Base-by-base conservation (phyloP, 306 rosid genomes). In the Casuarina equisetifolia region DNA sequence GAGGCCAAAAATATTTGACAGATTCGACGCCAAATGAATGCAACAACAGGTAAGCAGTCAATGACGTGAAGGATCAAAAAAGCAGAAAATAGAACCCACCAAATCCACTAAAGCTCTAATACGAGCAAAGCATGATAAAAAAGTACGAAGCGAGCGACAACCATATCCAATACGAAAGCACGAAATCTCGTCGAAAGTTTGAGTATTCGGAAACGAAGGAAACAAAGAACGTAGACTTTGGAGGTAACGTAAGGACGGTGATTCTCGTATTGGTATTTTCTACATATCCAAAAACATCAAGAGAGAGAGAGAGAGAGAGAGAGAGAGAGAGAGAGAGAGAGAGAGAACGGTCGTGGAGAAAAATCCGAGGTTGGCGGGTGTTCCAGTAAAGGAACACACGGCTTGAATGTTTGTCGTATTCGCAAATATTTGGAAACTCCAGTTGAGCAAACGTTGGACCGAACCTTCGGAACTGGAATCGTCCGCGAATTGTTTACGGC, bases 361-460 rank as follows among this genome's bases (percentile, higher is more conserved):
- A 82, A 43, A n/a, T 74, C 89, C 91, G 96, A 89, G 38, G 81
- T 74, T 86, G 90, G 87, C 90, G 97, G 92, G 40, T 63, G 81
- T 87, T 76, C 88, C 85, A 79, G 72, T 42, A 72, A 80, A 55
- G 36, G 35, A 87, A 87, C 72, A 78, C 10, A 36, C 73, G 84
- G 84, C 79, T 68, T 6, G 13, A 45, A 82, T 61, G 72, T n/a
- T 82, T 78, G 74, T 17, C 58, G 82, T 36, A 32, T 19, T 12
- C 40, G 76, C 66, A 4, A 79, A 73, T 55, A 55, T 62, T 66
- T n/a, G 71, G 50, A 40, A 4, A 8, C 3, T 16, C 32, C n/a
- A 7, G 71, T 42, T 66, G 17, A 49, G 71, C 71, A 13, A n/a
- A 40, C 4, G 3, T 16, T 42, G 35, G 49, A 39, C 46, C 49